These are phyloP conservation scores for Aegilops bicornis DNA, from an alignment of 176 grass and related monocot species.

Conservation along the genomic window DNA sequence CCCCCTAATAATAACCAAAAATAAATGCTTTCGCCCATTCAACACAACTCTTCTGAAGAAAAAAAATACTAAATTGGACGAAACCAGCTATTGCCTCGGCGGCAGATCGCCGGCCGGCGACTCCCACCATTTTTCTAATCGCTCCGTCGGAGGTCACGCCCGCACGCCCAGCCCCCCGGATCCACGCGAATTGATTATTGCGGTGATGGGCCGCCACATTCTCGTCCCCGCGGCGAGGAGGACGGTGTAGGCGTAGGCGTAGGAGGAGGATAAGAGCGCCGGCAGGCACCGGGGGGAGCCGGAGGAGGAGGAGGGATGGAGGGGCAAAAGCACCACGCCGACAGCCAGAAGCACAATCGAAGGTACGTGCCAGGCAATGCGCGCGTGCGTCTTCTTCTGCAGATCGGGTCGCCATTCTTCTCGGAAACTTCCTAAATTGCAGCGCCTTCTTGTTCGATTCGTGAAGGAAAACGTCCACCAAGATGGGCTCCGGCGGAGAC, in stretches of 20 bases:
- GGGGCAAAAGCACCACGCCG: conserved; percentile 33
- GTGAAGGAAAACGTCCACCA: conserved; percentile 27
- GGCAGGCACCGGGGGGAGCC: background rate
- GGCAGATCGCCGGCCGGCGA: conserved; percentile 20
- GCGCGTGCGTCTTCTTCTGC: background rate
- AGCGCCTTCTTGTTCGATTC: background rate
- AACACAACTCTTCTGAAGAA: background rate
- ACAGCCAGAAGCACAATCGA: conserved; percentile 12
- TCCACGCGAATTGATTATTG: conserved; percentile 15
- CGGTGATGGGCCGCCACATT: conserved; percentile 42
- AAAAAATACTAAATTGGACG: background rate
- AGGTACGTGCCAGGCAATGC: conserved; percentile 1
- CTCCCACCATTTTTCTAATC: background rate
- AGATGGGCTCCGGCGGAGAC: conserved; percentile 8
- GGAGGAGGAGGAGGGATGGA: conserved; percentile 25
- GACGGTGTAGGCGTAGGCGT: background rate
- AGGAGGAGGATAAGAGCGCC: conserved; percentile 14
- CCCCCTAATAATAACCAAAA: conserved; percentile 15
- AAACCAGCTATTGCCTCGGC: background rate
- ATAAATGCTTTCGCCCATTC: background rate
- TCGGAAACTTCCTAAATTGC: background rate
- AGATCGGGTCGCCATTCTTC: background rate
- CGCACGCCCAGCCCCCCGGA: background rate
- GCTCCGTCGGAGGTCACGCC: background rate
- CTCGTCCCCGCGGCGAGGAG: background rate